Percentiles rank a stretch among this genome's conserved stretches.
Evolutionary conservation across 352 stramenopile species (phyloP).

Genomic region (Plasmopara viticola): DNA sequence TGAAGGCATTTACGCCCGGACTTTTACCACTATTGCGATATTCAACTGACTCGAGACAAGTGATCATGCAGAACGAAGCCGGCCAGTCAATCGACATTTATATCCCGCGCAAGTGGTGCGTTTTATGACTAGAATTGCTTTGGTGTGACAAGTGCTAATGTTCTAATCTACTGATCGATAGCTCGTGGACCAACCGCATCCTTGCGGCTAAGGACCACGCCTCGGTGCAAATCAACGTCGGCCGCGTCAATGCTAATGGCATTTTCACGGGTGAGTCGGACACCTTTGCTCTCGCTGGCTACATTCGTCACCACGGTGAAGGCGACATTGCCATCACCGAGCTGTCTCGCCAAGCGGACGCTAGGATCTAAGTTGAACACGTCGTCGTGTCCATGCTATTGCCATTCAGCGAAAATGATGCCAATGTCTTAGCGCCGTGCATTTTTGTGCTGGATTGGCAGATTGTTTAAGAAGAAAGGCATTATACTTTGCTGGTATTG

Average conservation of each 20-base stretch:
- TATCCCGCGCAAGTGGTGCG: constrained; percentile 96
- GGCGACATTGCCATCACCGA: constrained; percentile 92
- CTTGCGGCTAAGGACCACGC: constrained; percentile 97
- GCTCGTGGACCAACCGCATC: constrained; percentile 98
- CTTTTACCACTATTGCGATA: constrained; percentile 37
- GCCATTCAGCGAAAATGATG: not conserved
- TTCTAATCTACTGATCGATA: constrained; percentile 14
- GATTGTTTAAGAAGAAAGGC: constrained; percentile 6
- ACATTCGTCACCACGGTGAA: constrained; percentile 95
- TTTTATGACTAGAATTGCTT: constrained; percentile 1
- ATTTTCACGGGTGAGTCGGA: constrained; percentile 95
- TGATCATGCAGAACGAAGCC: constrained; percentile 96
- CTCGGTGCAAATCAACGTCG: constrained; percentile 97
- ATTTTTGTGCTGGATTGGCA: not conserved
- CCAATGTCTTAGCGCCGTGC: constrained; percentile 6
- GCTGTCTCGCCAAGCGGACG: constrained; percentile 62
- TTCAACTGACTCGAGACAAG: constrained; percentile 55
- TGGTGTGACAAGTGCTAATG: not conserved
- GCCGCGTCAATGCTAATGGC: constrained; percentile 94
- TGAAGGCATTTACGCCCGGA: constrained; percentile 9
- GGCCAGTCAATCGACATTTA: constrained; percentile 98
- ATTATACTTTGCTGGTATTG: constrained; percentile 7
- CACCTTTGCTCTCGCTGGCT: constrained; percentile 92
- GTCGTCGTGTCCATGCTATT: constrained; percentile 5
- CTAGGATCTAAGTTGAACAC: constrained; percentile 59